Base-by-base conservation (phyloP, 2,329 filamentous ascomycete species). In the Colletotrichum cuscutae region DNA sequence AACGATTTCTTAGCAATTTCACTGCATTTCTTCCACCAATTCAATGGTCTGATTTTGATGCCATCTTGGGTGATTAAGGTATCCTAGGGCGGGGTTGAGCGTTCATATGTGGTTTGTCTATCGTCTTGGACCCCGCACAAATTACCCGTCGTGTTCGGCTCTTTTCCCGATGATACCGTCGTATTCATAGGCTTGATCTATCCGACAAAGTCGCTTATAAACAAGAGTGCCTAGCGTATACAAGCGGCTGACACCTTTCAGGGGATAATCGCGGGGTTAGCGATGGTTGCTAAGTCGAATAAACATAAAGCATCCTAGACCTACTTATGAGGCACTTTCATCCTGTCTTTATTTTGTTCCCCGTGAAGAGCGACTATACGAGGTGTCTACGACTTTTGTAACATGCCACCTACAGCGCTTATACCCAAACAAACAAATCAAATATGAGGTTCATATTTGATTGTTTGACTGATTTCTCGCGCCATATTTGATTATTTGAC, bases 11-110 rank as follows among this genome's bases (percentile, higher is more conserved):
- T 1, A 4, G 24, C 22, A 30, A 19, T 54, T 7, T 26, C 53
- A 53, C 61, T 30, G 5, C 9, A 59, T 28, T 59, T 65, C 30
- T 65, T 70, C 67, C 67, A 62, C 67, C 67, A 70, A 70, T 70
- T 65, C 67, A 1, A 65, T 35, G 9, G 2, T 8, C 19, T 9
- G 5, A 19, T n/a, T 19, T 19, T 54, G 54, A 37, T 19, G 37
- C 28, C 28, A 42, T 15, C 22, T 24, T 54, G 9, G 2, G 46
- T 11, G 15, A 26, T 3, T 22, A n/a, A 42, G 2, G 8, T 19
- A 30, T 22, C 13, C 24, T 24, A 8, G 35, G 12, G 35, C 32
- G 53, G 62, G 35, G 32, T 54, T 54, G 30, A 42, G 32, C 28
- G 12, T 30, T 57, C 26, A 22, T 22, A 7, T 59, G 30, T 8